Percentiles rank a stretch among this genome's conserved stretches.
These are phyloP conservation scores for Dalbergia cochinchinensis DNA, from an alignment of 306 rosid species.

Conservation along the genomic window DNA sequence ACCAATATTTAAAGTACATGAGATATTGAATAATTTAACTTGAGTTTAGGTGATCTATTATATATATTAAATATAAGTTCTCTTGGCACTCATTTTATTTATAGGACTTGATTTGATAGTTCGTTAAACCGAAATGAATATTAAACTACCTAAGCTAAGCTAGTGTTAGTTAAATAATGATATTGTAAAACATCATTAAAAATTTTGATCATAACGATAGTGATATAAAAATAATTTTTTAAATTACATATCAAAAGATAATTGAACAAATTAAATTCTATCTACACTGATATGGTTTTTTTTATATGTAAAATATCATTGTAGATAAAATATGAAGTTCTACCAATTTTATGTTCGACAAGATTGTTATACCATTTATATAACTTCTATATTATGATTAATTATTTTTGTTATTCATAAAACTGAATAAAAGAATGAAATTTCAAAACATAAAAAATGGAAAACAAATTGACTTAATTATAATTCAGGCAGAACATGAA, in stretches of 20 bases:
- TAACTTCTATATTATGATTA: background rate
- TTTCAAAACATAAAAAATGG: background rate
- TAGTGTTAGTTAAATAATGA: too few relatives aligned
- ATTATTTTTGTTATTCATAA: background rate
- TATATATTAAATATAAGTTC: too few relatives aligned
- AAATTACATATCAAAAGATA: background rate
- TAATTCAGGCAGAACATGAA: background rate
- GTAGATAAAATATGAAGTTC: background rate
- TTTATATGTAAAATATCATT: background rate
- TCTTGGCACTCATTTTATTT: too few relatives aligned
- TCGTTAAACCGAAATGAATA: too few relatives aligned
- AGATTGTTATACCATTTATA: background rate
- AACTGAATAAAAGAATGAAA: background rate
- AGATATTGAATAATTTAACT: too few relatives aligned
- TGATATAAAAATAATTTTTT: too few relatives aligned
- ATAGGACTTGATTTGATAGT: too few relatives aligned
- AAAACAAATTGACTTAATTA: background rate
- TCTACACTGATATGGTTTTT: background rate
- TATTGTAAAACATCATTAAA: too few relatives aligned
- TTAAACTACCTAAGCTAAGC: background rate
- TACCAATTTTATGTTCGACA: background rate
- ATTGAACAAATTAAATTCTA: background rate
- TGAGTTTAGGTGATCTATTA: too few relatives aligned
- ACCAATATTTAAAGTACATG: too few relatives aligned
- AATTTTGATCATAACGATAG: too few relatives aligned